These are phyloP conservation scores for Aspergillus incahuasiensis DNA, from an alignment of 495 filamentous ascomycete genomes.

Conservation along the genomic window DNA sequence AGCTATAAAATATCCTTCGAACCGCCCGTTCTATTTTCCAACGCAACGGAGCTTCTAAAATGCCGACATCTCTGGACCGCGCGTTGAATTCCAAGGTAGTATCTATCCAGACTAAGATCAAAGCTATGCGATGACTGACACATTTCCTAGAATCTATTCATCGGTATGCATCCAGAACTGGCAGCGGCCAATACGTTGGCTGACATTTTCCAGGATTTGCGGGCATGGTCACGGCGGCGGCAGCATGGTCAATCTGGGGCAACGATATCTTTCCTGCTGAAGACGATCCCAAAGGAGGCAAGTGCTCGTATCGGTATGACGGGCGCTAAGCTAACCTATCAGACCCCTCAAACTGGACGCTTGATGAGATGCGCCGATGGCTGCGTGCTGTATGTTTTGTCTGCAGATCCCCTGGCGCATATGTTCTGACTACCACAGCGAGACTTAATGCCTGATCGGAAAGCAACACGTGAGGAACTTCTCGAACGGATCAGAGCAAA, in stretches of 20 bases:
- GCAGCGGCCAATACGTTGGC: background rate
- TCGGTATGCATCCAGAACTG: conserved; percentile 43
- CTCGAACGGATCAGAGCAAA: conserved; percentile 78
- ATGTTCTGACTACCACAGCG: conserved; percentile 48
- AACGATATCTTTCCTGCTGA: conserved; percentile 70
- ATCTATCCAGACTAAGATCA: background rate
- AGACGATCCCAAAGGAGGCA: conserved; percentile 71
- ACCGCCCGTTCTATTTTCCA: background rate
- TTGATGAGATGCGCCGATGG: conserved; percentile 69
- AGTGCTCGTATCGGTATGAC: conserved; percentile 7
- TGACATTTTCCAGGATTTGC: conserved; percentile 51
- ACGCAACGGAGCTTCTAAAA: conserved; percentile 16
- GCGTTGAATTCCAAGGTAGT: conserved; percentile 73
- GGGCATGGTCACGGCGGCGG: conserved; percentile 77
- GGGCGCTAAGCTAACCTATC: conserved; percentile 13
- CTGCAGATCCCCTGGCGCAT: background rate
- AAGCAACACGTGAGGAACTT: conserved; percentile 68
- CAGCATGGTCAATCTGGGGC: conserved; percentile 80
- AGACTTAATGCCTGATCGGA: conserved; percentile 60
- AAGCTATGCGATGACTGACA: conserved; percentile 9
- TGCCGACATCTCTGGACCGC: conserved; percentile 72
- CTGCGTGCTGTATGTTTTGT: conserved; percentile 60
- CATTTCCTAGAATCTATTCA: conserved; percentile 48
- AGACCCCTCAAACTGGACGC: conserved; percentile 70
- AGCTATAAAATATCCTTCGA: too few relatives aligned